Evolutionary conservation across 2,329 filamentous ascomycete genomes (phyloP).

Genomic region (Gaeumannomyces tritici): DNA sequence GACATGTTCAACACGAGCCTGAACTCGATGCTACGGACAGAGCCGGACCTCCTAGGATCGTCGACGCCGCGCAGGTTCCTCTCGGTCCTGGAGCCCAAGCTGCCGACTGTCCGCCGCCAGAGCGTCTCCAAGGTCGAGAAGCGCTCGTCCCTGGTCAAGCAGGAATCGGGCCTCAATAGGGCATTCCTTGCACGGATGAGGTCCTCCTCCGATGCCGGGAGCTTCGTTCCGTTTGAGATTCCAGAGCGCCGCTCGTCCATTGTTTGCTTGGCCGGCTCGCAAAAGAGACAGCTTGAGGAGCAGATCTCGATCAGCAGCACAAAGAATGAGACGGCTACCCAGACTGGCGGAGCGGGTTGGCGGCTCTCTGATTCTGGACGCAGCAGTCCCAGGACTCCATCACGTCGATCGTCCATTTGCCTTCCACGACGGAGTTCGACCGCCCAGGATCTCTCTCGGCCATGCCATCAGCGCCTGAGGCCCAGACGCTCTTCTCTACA

Average conservation of each 20-base stretch:
- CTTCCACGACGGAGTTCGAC: not conserved
- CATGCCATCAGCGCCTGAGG: not conserved
- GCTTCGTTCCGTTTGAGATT: not conserved
- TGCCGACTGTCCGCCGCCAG: not conserved
- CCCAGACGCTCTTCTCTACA: not conserved
- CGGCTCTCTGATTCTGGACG: not conserved
- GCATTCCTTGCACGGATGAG: not conserved
- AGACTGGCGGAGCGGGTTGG: not conserved
- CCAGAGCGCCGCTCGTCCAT: not conserved
- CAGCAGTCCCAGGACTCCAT: not conserved
- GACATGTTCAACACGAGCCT: constrained; percentile 1
- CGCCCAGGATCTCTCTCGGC: not conserved
- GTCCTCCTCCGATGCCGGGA: not conserved
- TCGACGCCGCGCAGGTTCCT: not conserved
- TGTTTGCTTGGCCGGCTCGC: not conserved
- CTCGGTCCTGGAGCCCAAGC: not conserved
- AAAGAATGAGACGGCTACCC: not conserved
- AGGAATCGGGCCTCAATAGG: not conserved
- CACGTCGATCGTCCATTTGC: not conserved
- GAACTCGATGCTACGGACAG: not conserved
- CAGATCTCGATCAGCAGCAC: not conserved
- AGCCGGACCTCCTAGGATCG: not conserved
- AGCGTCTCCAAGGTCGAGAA: not conserved
- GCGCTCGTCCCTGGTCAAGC: not conserved
- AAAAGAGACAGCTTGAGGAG: not conserved